phyloP scores from a whole-genome alignment of 768 basidiomycete genomes.

The Suillus plorans region DNA sequence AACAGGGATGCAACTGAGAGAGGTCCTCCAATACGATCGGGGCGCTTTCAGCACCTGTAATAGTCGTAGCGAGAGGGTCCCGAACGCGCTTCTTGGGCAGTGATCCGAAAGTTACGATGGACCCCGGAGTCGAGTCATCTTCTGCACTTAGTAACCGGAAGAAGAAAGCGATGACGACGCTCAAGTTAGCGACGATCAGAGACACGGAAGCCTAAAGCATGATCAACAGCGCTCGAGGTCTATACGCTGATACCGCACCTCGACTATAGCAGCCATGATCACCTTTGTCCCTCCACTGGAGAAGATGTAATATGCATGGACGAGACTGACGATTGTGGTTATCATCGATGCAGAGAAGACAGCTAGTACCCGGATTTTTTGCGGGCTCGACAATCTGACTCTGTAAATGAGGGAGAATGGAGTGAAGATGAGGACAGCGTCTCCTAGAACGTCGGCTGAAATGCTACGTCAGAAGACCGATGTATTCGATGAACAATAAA shows the following conservation, averaged over 20 bases:
- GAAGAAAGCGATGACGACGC: not conserved
- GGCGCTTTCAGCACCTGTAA: not conserved
- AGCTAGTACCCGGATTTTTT: conserved; percentile 36
- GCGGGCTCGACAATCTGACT: conserved; percentile 39
- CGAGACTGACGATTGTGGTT: conserved; percentile 44
- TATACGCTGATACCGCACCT: not conserved
- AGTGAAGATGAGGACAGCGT: conserved; percentile 44
- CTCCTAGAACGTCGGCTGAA: conserved; percentile 49
- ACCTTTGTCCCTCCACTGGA: not conserved
- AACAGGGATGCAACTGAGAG: not conserved
- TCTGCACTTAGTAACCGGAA: not conserved
- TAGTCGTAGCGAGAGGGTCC: not conserved
- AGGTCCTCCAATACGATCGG: not conserved
- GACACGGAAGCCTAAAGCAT: not conserved
- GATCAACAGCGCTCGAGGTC: not conserved
- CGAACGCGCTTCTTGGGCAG: not conserved
- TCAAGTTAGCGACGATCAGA: not conserved
- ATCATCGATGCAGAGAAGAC: conserved; percentile 57
- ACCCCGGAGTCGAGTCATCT: not conserved
- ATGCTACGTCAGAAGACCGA: not conserved
- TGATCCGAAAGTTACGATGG: not conserved
- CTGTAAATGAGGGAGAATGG: conserved; percentile 46
- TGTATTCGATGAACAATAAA: not conserved
- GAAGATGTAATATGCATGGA: conserved; percentile 40
- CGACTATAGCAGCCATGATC: not conserved